phyloP scores from a whole-genome alignment of 2,329 filamentous ascomycete species.

The Leptographium radiaticola region DNA sequence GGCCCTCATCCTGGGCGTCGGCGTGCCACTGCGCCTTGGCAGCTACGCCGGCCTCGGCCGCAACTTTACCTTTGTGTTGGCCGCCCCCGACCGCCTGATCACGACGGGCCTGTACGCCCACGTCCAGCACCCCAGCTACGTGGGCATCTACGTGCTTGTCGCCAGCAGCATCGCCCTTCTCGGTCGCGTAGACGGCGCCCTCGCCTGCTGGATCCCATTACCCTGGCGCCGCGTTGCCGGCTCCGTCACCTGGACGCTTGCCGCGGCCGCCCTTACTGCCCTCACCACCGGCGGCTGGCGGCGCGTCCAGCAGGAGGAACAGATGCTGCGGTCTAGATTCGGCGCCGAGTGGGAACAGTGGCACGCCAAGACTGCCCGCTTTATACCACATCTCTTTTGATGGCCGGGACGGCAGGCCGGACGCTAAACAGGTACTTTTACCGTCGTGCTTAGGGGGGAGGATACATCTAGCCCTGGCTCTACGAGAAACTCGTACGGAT shows the following conservation, averaged over 20 bases:
- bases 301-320: background rate
- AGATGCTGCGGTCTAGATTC: background rate
- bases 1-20: background rate
- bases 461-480: too few relatives aligned
- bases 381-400: background rate
- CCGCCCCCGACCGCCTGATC: background rate
- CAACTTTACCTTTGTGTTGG: slow-evolving; percentile 2
- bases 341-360: slow-evolving; percentile 1
- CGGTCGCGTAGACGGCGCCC: background rate
- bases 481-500: too few relatives aligned
- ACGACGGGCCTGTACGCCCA: background rate
- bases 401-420: too few relatives aligned
- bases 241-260: background rate
- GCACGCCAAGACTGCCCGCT: slow-evolving; percentile 1
- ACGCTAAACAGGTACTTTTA: too few relatives aligned
- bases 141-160: background rate
- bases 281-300: background rate
- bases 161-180: background rate
- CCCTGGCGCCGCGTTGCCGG: background rate
- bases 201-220: background rate
- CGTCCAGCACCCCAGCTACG: slow-evolving; percentile 3
- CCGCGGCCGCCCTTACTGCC: background rate
- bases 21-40: slow-evolving; percentile 1
- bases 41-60: background rate
- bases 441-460: too few relatives aligned